Base-by-base conservation (phyloP, 768 basidiomycete species). In the Nevesoporus exiguus region DNA sequence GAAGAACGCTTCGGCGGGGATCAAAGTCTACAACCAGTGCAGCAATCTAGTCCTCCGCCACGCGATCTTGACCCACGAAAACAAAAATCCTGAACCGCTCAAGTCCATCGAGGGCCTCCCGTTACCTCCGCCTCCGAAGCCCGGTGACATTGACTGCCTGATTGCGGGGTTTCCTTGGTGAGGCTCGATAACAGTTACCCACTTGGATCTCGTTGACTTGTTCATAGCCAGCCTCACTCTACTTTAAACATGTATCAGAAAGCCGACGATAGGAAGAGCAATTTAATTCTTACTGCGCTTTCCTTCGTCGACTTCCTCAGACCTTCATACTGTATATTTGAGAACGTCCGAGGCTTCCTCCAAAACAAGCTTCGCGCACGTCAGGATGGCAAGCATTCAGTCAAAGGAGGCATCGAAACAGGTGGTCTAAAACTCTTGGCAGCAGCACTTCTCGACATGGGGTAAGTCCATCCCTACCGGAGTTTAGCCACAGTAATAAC, bases 121-220 rank as follows among this genome's bases (percentile, higher is more conserved):
- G 2, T 57, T 85, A 13, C 80, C 81, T 2, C 61, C 63, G 3
- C 80, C 78, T 11, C 81, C 82, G 3, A 70, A 70, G 39, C 77
- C 77, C 7, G 79, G 75, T 6, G 76, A 82, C 3, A 78, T 88
- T 49, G 79, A 90, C 47, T 76, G 83, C 27, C 74, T 92, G 14
- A 70, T 80, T 13, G 78, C 83, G 17, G 90, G 91, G 0, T 88
- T 92, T 58, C 90, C 90, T 33, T 93, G 90, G 89, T 85, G 52
- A 22, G 56, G 2, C n/a, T 3, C n/a, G n/a, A n/a, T 30, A 11
- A 6, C 4, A n/a, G 59, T 21, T 30, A 13, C 14, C 41, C 25
- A 31, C 27, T 22, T 29, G 14, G 29, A 13, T 48, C 11, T 54
- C 39, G n/a, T 27, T 58, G 47, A 64, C 36, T 22, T 30, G 31